Evolutionary conservation across 805 yeast genomes (phyloP), one percentile per base, ranked within the genome.

Genomic region (Starmerella apicola): DNA sequence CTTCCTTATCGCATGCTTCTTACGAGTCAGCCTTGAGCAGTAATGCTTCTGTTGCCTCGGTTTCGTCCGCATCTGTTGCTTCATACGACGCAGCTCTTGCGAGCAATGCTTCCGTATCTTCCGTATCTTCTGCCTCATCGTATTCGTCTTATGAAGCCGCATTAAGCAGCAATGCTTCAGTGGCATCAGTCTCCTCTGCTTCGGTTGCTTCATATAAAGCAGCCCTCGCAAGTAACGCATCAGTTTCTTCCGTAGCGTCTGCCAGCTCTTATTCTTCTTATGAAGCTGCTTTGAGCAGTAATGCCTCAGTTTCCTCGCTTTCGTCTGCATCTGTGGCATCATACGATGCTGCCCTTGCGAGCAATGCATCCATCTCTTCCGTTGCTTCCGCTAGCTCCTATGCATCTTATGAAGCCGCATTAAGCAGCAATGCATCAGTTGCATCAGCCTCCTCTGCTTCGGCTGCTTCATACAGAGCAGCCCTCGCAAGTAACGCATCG

Each of bases 201-300:
- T 27, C 26, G 13, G 18, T 17, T n/a, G 21, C n/a, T 10, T 26
- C 38, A 19, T 34, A 34, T 18, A 12, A 34, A 23, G 10, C 37
- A 9, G 37, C 37, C 9, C 26, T 35, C 19, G 20, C 25, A 12
- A 24, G 31, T 10, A 27, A 35, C 25, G 37, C 37, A 5, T 25
- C 31, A 22, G 32, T 26, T 3, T 18, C 25, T n/a, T 25, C 31
- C 7, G 32, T 35, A 3, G 17, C 37, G 23, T 4, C 32, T 5
- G 32, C 32, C 7, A 18, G 16, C 15, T 10, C n/a, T n/a, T n/a
- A 23, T 25, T n/a, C 23, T 15, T 25, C 37, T 22, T 34, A 34
- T n/a, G n/a, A 34, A 17, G n/a, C 32, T 12, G 38, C 38, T 7
- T 21, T 35, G 19, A 27, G 25, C 26, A 26, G 24, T n/a, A 27